phyloP scores from a whole-genome alignment of 2,329 filamentous ascomycete species.

The Shiraia sp. region DNA sequence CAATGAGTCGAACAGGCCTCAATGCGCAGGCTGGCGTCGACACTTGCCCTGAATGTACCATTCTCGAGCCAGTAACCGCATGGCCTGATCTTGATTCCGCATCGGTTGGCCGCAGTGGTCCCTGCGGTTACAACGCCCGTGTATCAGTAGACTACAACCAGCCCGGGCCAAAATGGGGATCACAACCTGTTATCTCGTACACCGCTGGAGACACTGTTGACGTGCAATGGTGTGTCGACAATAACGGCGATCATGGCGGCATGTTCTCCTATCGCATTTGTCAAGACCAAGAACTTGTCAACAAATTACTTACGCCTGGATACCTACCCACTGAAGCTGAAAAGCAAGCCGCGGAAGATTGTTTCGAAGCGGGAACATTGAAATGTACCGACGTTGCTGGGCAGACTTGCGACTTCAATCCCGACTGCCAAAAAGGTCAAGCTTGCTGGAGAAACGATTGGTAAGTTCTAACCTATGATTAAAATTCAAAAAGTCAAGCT shows the following conservation, averaged over 20 bases:
- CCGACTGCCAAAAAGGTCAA: constrained; percentile 35
- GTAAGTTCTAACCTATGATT: too few species aligned
- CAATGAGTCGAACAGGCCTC: constrained; percentile 40
- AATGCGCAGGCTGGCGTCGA: constrained; percentile 38
- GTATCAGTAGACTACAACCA: constrained; percentile 42
- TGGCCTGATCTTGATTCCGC: constrained; percentile 37
- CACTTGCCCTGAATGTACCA: constrained; percentile 41
- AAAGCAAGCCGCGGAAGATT: constrained; percentile 40
- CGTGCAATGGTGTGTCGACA: constrained; percentile 41
- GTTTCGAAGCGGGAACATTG: constrained; percentile 31
- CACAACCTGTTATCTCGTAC: constrained; percentile 34
- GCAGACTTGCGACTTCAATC: constrained; percentile 34
- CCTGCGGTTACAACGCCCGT: constrained; percentile 42
- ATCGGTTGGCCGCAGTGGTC: constrained; percentile 34
- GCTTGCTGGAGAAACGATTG: constrained; percentile 39
- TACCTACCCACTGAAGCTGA: constrained; percentile 40
- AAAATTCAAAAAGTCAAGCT: too few species aligned
- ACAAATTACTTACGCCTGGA: constrained; percentile 34
- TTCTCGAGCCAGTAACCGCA: constrained; percentile 38
- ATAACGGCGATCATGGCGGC: constrained; percentile 41
- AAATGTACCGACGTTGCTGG: constrained; percentile 38
- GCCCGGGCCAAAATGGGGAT: constrained; percentile 36
- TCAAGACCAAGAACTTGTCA: constrained; percentile 35
- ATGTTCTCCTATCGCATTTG: constrained; percentile 43
- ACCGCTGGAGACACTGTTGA: constrained; percentile 32